These are phyloP conservation scores for Salix suchowensis DNA, from an alignment of 345 rosid genomes.

Conservation along the genomic window DNA sequence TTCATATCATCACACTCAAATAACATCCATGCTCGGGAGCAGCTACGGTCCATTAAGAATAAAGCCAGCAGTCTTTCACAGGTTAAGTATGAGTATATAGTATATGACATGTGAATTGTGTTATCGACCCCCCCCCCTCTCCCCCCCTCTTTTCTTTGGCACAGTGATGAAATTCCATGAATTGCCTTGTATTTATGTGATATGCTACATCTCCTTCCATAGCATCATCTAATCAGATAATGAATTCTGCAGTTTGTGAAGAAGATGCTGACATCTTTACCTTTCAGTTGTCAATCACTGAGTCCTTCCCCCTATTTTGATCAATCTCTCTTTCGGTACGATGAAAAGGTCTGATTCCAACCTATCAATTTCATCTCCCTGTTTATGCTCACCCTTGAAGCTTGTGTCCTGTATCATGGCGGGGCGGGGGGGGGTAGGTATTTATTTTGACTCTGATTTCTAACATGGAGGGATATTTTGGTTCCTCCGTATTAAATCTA, in stretches of 20 bases:
- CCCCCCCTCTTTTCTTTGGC: no score
- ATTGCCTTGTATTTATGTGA: neutral
- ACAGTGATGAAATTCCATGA: neutral
- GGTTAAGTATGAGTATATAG: slow-evolving; percentile 43
- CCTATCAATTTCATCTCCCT: neutral
- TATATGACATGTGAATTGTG: neutral
- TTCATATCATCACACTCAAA: no score
- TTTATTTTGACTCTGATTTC: no score
- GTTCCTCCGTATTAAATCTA: no score
- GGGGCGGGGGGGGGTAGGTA: no score
- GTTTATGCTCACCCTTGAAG: neutral
- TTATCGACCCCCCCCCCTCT: no score
- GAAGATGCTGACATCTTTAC: slow-evolving; percentile 79
- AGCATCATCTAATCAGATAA: slow-evolving; percentile 9
- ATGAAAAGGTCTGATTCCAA: slow-evolving; percentile 51
- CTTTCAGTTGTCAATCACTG: slow-evolving; percentile 81
- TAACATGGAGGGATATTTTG: no score
- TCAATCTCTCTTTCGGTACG: slow-evolving; percentile 84
- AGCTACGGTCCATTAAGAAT: slow-evolving; percentile 55
- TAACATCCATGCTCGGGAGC: no score
- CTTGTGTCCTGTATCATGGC: no score
- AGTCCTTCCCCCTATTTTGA: slow-evolving; percentile 99
- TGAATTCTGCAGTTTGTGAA: slow-evolving; percentile 66
- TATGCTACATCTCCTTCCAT: neutral
- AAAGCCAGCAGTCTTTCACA: slow-evolving; percentile 58